Percentiles rank a stretch among this genome's conserved stretches.
phyloP scores from a whole-genome alignment of 495 filamentous ascomycete species.

The Podospora sp. region DNA sequence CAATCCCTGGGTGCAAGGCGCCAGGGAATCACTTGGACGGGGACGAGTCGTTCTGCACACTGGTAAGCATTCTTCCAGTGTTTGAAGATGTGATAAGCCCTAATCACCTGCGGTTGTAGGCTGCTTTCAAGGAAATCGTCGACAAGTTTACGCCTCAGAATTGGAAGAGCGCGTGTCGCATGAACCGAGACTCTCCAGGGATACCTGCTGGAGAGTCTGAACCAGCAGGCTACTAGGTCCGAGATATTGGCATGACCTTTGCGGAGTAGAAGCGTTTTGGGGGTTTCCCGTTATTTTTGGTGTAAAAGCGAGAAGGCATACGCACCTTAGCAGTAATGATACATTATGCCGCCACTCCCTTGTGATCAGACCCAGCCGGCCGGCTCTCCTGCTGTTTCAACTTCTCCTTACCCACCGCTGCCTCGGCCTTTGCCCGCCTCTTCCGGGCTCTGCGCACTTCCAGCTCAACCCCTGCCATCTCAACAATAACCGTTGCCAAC shows the following conservation, averaged over 20 bases:
- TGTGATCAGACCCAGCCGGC: background rate
- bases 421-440: slow-evolving; percentile 48
- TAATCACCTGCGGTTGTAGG: slow-evolving; percentile 46
- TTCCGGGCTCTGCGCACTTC: slow-evolving; percentile 54
- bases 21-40: slow-evolving; percentile 83
- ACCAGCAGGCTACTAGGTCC: slow-evolving; percentile 54
- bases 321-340: background rate
- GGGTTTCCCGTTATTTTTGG: background rate
- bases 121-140: slow-evolving; percentile 88
- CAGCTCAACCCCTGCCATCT: slow-evolving; percentile 55
- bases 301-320: background rate
- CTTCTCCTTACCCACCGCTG: slow-evolving; percentile 28
- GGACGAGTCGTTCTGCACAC: slow-evolving; percentile 88
- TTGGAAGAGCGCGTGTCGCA: slow-evolving; percentile 75
- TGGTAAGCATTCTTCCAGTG: slow-evolving; percentile 55
- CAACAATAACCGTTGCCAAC: slow-evolving; percentile 45
- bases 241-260: background rate
- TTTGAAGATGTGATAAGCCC: no score
- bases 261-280: background rate
- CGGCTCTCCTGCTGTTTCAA: slow-evolving; percentile 12
- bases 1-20: slow-evolving; percentile 76
- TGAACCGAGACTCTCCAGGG: slow-evolving; percentile 60
- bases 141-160: slow-evolving; percentile 83
- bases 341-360: background rate
- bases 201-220: slow-evolving; percentile 55